A percentile compares a stretch with the other conserved stretches of the same genome.
Conservation (phyloP, 192 early-diverging fungal species). For the Backusella australiensis region DNA sequence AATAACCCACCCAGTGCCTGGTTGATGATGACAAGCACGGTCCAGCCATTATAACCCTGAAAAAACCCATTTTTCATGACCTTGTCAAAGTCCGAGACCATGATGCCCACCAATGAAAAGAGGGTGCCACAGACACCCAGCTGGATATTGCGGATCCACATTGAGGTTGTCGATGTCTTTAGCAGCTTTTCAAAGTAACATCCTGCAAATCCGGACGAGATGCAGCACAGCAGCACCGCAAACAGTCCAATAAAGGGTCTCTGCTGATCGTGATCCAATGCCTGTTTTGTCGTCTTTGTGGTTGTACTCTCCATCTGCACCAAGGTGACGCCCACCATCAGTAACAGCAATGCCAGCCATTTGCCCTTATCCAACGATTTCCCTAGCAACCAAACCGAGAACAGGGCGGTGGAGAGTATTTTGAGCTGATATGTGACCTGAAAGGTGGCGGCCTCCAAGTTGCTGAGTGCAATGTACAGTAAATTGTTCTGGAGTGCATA, state of each 20-base stretch:
- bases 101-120: constrained; percentile 67
- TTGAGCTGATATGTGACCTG: constrained; percentile 93
- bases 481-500: constrained; percentile 89
- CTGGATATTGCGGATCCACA: constrained; percentile 86
- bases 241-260: constrained; percentile 63
- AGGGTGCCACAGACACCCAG: constrained; percentile 59
- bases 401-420: constrained; percentile 84
- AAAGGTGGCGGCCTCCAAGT: constrained; percentile 83
- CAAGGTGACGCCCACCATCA: constrained; percentile 79
- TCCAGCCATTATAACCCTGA: constrained; percentile 72
- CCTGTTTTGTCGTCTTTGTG: neutral
- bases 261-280: constrained; percentile 22
- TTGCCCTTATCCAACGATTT: constrained; percentile 56
- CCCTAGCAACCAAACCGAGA: constrained; percentile 74
- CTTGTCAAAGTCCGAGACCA: constrained; percentile 55
- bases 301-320: constrained; percentile 67
- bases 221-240: constrained; percentile 69
- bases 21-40: constrained; percentile 70
- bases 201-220: constrained; percentile 81
- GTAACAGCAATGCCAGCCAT: constrained; percentile 70
- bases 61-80: constrained; percentile 71
- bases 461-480: constrained; percentile 76
- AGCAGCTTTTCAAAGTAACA: constrained; percentile 91
- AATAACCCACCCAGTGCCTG: constrained; percentile 86
- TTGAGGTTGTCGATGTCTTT: constrained; percentile 70